These are phyloP conservation scores for Plasmodium knowlesi DNA, from an alignment of 169 alveolate species.

Conservation along the genomic window DNA sequence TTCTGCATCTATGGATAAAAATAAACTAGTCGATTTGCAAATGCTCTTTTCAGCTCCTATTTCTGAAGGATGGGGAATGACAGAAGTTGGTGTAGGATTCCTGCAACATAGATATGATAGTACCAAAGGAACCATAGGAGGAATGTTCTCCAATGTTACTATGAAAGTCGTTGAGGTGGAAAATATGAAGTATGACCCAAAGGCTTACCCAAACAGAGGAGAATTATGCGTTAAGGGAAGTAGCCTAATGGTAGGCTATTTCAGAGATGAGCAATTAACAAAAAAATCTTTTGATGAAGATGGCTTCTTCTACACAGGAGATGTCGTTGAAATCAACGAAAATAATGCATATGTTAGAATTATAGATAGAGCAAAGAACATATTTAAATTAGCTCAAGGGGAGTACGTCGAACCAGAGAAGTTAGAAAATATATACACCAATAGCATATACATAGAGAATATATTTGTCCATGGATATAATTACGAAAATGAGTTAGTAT, in stretches of 20 bases:
- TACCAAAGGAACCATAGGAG: slow-evolving; percentile 85
- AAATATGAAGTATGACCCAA: slow-evolving; percentile 82
- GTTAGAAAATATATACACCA: slow-evolving; percentile 88
- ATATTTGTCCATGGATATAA: slow-evolving; percentile 83
- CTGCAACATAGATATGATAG: slow-evolving; percentile 81
- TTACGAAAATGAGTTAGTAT: slow-evolving; percentile 74
- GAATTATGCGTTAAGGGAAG: slow-evolving; percentile 89
- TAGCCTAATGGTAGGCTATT: slow-evolving; percentile 90
- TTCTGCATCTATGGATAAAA: slow-evolving; percentile 81
- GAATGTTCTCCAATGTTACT: slow-evolving; percentile 76
- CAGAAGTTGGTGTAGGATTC: slow-evolving; percentile 82
- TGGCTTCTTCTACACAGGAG: slow-evolving; percentile 95
- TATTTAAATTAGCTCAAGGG: slow-evolving; percentile 96
- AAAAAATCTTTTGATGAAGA: slow-evolving; percentile 90
- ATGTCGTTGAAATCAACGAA: slow-evolving; percentile 89
- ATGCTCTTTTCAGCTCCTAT: slow-evolving; percentile 78
- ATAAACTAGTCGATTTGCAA: slow-evolving; percentile 79
- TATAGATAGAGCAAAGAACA: slow-evolving; percentile 94
- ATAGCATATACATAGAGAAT: slow-evolving; percentile 79
- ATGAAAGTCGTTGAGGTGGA: slow-evolving; percentile 80
- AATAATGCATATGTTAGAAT: slow-evolving; percentile 90
- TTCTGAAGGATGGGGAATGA: slow-evolving; percentile 87
- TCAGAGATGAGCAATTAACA: slow-evolving; percentile 88
- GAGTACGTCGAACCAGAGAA: slow-evolving; percentile 97
- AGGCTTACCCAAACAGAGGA: slow-evolving; percentile 80